phyloP scores from a whole-genome alignment of 441 rosid genomes.

The Corymbia calophylla region DNA sequence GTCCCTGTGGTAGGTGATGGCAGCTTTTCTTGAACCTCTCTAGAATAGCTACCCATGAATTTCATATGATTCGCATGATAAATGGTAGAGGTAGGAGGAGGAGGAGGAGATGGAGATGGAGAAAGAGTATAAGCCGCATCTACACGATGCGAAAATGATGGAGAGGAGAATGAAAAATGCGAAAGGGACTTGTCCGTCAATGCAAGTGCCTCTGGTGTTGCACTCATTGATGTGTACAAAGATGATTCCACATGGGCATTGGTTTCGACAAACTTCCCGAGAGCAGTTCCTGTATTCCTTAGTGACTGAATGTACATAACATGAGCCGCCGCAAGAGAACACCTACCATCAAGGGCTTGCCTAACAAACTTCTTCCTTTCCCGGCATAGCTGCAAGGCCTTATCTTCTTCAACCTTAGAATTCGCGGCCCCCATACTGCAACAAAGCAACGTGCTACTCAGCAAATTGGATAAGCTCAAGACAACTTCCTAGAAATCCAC shows the following conservation, averaged over 20 bases:
- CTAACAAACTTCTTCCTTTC: slow-evolving; percentile 86
- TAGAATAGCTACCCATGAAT: slow-evolving; percentile 22
- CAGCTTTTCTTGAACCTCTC: not conserved
- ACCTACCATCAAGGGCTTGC: slow-evolving; percentile 97
- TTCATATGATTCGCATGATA: slow-evolving; percentile 72
- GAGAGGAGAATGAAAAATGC: slow-evolving; percentile 63
- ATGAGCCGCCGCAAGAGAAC: slow-evolving; percentile 77
- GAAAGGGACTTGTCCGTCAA: slow-evolving; percentile 62
- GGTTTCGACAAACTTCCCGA: slow-evolving; percentile 67
- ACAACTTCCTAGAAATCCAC: not conserved
- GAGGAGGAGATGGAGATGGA: slow-evolving; percentile 25
- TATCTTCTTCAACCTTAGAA: slow-evolving; percentile 86
- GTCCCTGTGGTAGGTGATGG: not conserved
- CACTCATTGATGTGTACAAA: slow-evolving; percentile 64
- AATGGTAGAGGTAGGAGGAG: slow-evolving; percentile 45
- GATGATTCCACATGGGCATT: slow-evolving; percentile 68
- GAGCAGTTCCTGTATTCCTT: slow-evolving; percentile 59
- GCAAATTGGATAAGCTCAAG: not conserved
- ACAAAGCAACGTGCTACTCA: not conserved
- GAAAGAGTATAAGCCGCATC: slow-evolving; percentile 42
- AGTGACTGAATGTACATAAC: slow-evolving; percentile 65
- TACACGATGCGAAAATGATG: slow-evolving; percentile 50
- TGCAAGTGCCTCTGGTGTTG: slow-evolving; percentile 73
- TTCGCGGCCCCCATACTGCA: slow-evolving; percentile 60
- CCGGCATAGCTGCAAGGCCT: slow-evolving; percentile 79